Percentiles rank a stretch among this genome's conserved stretches.
These are phyloP conservation scores for Gardenia jasminoides DNA, from an alignment of 257 asterid species.

Conservation along the genomic window DNA sequence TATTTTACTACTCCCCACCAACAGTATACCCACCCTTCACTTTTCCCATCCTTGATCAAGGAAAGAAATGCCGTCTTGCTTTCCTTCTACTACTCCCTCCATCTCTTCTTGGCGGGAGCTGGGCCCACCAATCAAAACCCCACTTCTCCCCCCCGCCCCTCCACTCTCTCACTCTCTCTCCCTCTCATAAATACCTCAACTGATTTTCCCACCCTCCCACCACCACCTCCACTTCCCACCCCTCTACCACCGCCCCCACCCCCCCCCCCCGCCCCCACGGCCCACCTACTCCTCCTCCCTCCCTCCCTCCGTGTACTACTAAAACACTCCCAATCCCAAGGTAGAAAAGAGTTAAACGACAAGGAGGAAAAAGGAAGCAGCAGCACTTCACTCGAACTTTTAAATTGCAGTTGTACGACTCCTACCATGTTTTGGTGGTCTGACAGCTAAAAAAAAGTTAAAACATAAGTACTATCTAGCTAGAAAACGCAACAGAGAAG, in stretches of 20 bases:
- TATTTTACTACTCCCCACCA: not conserved
- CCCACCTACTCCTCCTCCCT: not conserved
- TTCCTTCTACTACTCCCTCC: constrained; percentile 43
- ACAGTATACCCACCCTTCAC: not conserved
- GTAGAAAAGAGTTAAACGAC: not conserved
- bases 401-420: not conserved
- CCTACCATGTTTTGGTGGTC: not conserved
- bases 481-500: not conserved
- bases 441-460: constrained; percentile 1
- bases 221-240: too few species aligned
- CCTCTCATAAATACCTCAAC: constrained; percentile 68
- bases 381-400: not conserved
- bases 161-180: constrained; percentile 21
- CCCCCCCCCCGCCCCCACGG: constrained; percentile 16
- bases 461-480: not conserved
- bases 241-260: constrained; percentile 11
- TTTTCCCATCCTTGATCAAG: too few species aligned
- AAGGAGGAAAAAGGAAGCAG: not conserved
- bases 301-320: not conserved
- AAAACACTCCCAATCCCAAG: not conserved
- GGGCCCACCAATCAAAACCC: constrained; percentile 41
- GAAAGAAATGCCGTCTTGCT: constrained; percentile 32
- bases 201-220: constrained; percentile 13
- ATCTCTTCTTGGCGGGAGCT: constrained; percentile 35
- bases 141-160: not conserved